Base-by-base conservation (phyloP, 179 eudicot species). In the Spergularia azorica region DNA sequence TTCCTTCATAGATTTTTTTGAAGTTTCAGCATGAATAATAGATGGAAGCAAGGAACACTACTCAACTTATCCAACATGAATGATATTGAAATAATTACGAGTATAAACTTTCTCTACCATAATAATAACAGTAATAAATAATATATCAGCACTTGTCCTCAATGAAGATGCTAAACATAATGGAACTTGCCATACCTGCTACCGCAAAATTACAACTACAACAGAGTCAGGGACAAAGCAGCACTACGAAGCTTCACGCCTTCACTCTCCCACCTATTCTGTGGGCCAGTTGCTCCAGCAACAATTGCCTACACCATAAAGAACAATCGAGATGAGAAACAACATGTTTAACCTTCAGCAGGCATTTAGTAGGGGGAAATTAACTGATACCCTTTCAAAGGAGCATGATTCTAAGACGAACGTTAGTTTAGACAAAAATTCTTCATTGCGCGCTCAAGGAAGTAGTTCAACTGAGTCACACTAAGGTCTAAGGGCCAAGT, bases 241-340 rank as follows among this genome's bases (percentile, higher is more conserved):
- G 98, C 96, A 65, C 97, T 92, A 6, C 98, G 98, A 82, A 95
- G 98, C 83, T 89, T 91, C 72, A 93, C 83, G 32, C 98, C 97
- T 71, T 91, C 93, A 60, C 84, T 82, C 18, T 86, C 94, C 98
- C 98, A 95, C 73, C 74, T 93, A 17, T 87, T 80, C 75, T 93
- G 77, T 10, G 97, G 95, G 14, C 89, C 95, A 80, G 90, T 81
- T 54, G 96, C 97, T 83, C 92, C 98, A 60, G 97, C 97, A 77
- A 95, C 86, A 75, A 89, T 65, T 61, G 88, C 92, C 97, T 95
- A 38, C 72, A 84, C 71, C 71, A 80, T 41, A 32, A 10, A 5
- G 7, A 69, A 26, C 50, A 58, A 5, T 14, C 20, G 72, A 12
- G 26, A 63, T 14, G 46, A 43, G 5, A 43, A 48, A 18, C 4